phyloP scores from a whole-genome alignment of 441 rosid genomes.

The Euphorbia celastroides region DNA sequence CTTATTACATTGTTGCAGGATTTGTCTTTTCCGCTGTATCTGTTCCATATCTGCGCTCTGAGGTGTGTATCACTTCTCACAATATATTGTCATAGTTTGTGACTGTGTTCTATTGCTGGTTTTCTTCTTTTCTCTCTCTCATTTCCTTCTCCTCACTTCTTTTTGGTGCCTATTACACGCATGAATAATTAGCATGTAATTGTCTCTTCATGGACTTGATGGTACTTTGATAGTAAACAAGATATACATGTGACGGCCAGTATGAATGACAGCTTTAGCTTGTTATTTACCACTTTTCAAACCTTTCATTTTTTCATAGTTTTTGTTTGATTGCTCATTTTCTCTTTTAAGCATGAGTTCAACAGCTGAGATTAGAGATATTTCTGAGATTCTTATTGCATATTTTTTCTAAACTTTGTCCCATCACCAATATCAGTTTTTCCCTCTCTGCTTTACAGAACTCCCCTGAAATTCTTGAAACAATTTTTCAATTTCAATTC shows the following conservation, averaged over 20 bases:
- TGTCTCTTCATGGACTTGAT: not conserved
- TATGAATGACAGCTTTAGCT: not conserved
- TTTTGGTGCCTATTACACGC: not conserved
- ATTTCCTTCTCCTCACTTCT: not conserved
- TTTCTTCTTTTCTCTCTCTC: not conserved
- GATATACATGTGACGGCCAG: not conserved
- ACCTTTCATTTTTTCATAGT: too few relatives aligned
- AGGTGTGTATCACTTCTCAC: slow-evolving; percentile 38
- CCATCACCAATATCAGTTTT: not conserved
- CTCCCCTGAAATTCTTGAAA: not conserved
- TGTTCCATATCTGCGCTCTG: slow-evolving; percentile 90
- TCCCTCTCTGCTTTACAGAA: not conserved
- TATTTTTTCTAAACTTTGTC: not conserved
- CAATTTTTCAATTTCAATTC: not conserved
- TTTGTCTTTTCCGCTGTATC: slow-evolving; percentile 80
- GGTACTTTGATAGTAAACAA: not conserved
- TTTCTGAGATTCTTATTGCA: not conserved
- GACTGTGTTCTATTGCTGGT: not conserved
- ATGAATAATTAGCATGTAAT: not conserved
- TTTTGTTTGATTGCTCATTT: too few relatives aligned
- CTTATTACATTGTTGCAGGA: slow-evolving; percentile 88
- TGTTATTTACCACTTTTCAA: too few relatives aligned
- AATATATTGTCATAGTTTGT: not conserved
- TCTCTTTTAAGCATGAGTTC: not conserved
- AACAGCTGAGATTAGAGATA: not conserved